These are phyloP conservation scores for Microdochium trichocladiopsis DNA, from an alignment of 2,329 filamentous ascomycete genomes.

Conservation along the genomic window DNA sequence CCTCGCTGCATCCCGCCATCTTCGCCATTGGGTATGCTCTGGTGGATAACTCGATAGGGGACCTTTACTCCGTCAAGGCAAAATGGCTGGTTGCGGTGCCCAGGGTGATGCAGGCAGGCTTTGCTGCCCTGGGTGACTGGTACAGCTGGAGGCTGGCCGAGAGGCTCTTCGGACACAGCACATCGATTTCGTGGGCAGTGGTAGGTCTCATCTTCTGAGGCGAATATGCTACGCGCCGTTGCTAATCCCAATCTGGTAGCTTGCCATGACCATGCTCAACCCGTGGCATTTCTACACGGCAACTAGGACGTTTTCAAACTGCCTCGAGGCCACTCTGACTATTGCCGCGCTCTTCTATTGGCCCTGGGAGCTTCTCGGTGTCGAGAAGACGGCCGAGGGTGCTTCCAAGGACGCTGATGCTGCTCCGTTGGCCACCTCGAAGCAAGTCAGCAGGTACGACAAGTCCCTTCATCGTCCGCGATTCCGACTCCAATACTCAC, in stretches of 20 bases:
- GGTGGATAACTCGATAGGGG: conserved; percentile 46
- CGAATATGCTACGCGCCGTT: too few relatives aligned
- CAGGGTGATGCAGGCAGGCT: conserved; percentile 66
- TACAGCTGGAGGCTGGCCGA: conserved; percentile 80
- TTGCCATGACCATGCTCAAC: conserved; percentile 64
- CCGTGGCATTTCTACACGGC: conserved; percentile 98
- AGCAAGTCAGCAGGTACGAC: conserved; percentile 19
- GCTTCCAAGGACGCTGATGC: conserved; percentile 26
- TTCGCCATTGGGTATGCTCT: conserved; percentile 71
- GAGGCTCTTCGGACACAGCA: conserved; percentile 62
- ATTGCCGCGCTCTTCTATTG: conserved; percentile 72
- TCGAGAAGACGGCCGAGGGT: conserved; percentile 28
- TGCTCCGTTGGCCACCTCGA: conserved; percentile 8
- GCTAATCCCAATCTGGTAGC: conserved; percentile 30
- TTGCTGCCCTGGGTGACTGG: conserved; percentile 75
- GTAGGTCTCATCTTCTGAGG: too few relatives aligned
- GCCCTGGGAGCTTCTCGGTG: conserved; percentile 70
- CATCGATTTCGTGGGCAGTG: conserved; percentile 58
- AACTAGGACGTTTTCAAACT: conserved; percentile 90
- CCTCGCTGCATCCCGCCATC: conserved; percentile 82
- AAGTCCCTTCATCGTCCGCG: conserved; percentile 3
- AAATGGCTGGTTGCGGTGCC: conserved; percentile 66
- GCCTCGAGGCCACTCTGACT: conserved; percentile 83
- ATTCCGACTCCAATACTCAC: conserved; percentile 7
- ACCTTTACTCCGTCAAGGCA: conserved; percentile 48